Base-by-base conservation (phyloP, 306 rosid species). In the Myrica gale region DNA sequence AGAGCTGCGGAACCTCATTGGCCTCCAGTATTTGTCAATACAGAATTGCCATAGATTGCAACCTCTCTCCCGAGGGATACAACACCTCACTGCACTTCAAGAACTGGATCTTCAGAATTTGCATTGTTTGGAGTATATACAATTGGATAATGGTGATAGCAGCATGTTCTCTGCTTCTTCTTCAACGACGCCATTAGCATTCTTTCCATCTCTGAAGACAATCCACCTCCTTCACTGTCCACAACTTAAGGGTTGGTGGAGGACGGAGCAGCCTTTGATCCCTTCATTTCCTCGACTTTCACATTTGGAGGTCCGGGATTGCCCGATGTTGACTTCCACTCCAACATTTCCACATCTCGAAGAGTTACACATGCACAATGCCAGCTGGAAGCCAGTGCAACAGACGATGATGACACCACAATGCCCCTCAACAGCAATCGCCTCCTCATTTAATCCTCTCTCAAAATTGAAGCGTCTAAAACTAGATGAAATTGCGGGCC, bases 191-290 rank as follows among this genome's bases (percentile, higher is more conserved):
- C 32, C 32, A 26, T 26, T 26, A 1, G 10, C 56, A 13, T 78
- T 77, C 65, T 74, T 79, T 43, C 86, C 78, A 15, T 79, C 83
- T 47, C 50, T 79, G 41, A 54, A 72, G 0, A 0, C 0, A 26
- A 0, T 51, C 5, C 0, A 0, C 0, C 17, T 51, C 6, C 0
- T 2, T 0, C 0, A 0, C 1, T 83, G 86, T 46, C 7, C 4
- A 0, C 43, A 26, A n/a, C 77, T 83, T 0, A 76, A 53, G 56
- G 83, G 86, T 13, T 83, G 83, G 86, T 9, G 16, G 52, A 43
- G 12, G 58, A 15, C 26, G 26, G 1, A 1, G 8, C 8, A 46
- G 8, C 8, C 50, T 55, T 55, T n/a, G 7, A 9, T n/a, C 55
- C n/a, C 55, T 17, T 54, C 58, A 20, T 21, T 57, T 21, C 63